Base-by-base conservation (phyloP, 2,329 filamentous ascomycete genomes). In the Apiospora hydei region DNA sequence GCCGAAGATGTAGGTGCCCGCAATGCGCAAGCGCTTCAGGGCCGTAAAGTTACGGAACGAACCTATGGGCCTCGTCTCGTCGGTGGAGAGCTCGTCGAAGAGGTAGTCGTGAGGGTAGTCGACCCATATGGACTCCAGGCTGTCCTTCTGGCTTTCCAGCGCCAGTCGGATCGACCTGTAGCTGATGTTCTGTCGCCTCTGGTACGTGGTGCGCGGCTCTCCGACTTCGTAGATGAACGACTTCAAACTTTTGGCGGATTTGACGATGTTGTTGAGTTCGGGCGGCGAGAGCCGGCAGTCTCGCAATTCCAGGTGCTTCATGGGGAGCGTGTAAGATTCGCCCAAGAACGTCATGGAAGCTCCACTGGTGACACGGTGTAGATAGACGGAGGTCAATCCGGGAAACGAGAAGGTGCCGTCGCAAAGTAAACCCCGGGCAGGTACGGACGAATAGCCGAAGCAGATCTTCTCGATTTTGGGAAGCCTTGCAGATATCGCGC, bases 21-120 rank as follows among this genome's bases (percentile, higher is more conserved):
- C 72, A 26, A 73, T 72, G 47, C 61, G 70, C 64, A 73, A 44
- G n/a, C 69, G 68, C 68, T 72, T 71, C 47, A 73, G 72, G 21
- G 69, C 68, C 1, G 53, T 73, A 14, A 69, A 73, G 7, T 41
- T 11, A 10, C 67, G 38, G 49, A 73, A 71, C 18, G 70, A 69
- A 8, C 70, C 68, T 21, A 73, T 73, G 41, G 72, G 72, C 3
- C 34, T 26, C 1, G 72, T 73, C 6, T 72, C 53, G 38, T 72
- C 47, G 67, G 24, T 72, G 0, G 72, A 70, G 24, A 61, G 66
- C 6, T 69, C 51, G 38, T 71, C 70, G 41, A 71, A 73, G 16
- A 61, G 47, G 38, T 73, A 73, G 49, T 73, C 68, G 49, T 73
- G 68, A 1, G 72, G 72, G 24, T 73, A 73, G 47, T 73, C 72